phyloP scores from a whole-genome alignment of 108 stramenopile species.

The Skeletonema potamos region DNA sequence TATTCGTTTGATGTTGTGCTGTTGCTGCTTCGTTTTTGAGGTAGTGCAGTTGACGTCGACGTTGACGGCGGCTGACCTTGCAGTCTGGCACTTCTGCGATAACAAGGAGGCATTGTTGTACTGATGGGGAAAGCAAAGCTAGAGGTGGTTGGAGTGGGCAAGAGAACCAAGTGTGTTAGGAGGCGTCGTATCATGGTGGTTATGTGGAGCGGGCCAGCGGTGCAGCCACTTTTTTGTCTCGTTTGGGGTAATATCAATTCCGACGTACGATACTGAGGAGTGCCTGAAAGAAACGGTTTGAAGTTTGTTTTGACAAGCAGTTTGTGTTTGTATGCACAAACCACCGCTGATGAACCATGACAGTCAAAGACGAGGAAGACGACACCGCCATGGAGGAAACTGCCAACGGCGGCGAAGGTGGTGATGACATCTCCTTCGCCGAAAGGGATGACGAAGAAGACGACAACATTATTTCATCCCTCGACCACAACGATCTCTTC shows the following conservation, averaged over 20 bases:
- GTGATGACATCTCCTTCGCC: background rate
- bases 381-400: background rate
- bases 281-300: too few relatives aligned
- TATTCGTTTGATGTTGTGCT: background rate
- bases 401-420: background rate
- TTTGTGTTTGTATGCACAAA: too few relatives aligned
- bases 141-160: background rate
- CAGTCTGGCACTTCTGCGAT: background rate
- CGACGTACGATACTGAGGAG: background rate
- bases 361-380: background rate
- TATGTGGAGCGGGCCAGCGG: too few relatives aligned
- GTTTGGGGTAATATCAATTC: background rate
- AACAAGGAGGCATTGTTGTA: background rate
- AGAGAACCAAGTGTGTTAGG: background rate
- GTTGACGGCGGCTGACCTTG: background rate
- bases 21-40: background rate
- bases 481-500: constrained; percentile 1
- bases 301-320: too few relatives aligned
- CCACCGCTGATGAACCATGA: background rate
- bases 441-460: background rate
- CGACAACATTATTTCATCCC: background rate
- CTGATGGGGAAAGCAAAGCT: background rate
- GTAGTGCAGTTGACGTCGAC: background rate
- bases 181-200: background rate
- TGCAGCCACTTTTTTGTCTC: too few relatives aligned